A percentile compares a stretch with the other conserved stretches of the same genome.
These are phyloP conservation scores for Apiospora malaysiana DNA, from an alignment of 2,329 filamentous ascomycete species.

Conservation along the genomic window DNA sequence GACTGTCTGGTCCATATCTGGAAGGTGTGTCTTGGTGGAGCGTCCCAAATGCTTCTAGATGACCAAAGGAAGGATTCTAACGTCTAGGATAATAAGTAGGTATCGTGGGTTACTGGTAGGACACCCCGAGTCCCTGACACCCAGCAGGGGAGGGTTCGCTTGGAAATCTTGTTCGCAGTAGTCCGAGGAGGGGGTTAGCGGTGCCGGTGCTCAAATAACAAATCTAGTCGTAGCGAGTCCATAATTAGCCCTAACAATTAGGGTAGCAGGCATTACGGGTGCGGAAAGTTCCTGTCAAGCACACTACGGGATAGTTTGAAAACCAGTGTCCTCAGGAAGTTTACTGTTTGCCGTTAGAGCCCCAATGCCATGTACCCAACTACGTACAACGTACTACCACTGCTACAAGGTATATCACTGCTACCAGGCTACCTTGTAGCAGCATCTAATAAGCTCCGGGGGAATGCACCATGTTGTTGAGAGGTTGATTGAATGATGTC, in stretches of 20 bases:
- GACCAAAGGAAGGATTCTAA: constrained; percentile 13
- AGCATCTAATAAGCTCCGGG: background rate
- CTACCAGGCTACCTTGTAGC: no score
- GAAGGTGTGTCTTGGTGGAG: constrained; percentile 8
- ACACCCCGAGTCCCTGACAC: background rate
- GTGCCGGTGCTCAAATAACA: background rate
- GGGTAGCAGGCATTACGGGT: constrained; percentile 1
- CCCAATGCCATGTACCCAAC: background rate
- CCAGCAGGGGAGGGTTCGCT: background rate
- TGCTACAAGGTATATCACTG: no score
- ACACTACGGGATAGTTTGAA: background rate
- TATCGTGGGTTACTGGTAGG: background rate
- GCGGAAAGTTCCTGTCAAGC: constrained; percentile 11
- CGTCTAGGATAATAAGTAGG: background rate
- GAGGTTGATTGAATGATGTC: constrained; percentile 7
- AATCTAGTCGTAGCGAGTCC: background rate
- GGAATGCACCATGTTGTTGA: background rate
- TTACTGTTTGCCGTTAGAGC: background rate
- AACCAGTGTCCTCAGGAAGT: background rate
- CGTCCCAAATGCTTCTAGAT: constrained; percentile 14
- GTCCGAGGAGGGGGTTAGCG: background rate
- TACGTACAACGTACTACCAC: no score
- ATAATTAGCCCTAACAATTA: background rate
- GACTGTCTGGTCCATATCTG: background rate
- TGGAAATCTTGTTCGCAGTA: constrained; percentile 1